These are phyloP conservation scores for Arthrobotrys musiformis DNA, from an alignment of 2,329 filamentous ascomycete genomes.

Conservation along the genomic window DNA sequence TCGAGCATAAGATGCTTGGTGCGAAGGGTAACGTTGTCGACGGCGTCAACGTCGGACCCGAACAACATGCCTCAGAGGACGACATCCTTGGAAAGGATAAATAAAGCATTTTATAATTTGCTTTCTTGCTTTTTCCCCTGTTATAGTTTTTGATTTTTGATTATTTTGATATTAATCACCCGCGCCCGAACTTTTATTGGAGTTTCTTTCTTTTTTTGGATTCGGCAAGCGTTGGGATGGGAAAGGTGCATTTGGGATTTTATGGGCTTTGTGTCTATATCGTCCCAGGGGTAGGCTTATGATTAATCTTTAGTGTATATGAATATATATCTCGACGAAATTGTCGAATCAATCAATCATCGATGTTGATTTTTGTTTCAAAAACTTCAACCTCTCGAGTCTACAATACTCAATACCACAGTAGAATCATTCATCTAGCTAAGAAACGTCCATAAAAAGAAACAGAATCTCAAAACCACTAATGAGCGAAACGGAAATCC, in stretches of 20 bases:
- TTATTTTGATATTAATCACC: background rate
- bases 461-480: conserved; percentile 40
- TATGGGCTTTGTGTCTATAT: conserved; percentile 8
- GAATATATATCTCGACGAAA: background rate
- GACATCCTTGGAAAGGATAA: conserved; percentile 45
- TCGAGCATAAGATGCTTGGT: conserved; percentile 69
- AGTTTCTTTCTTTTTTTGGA: background rate
- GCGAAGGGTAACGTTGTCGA: conserved; percentile 62
- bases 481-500: conserved; percentile 69
- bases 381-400: background rate
- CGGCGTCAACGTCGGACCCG: conserved; percentile 56
- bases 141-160: background rate
- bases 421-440: background rate
- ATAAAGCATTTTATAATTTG: conserved; percentile 29
- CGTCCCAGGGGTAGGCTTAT: too few species aligned
- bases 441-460: background rate
- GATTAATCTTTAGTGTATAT: conserved; percentile 9
- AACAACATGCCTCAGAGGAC: conserved; percentile 5
- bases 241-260: conserved; percentile 8
- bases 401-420: background rate
- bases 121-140: background rate
- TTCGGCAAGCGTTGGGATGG: conserved; percentile 10
- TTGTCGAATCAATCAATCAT: background rate
- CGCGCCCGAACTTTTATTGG: background rate
- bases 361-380: background rate